These are phyloP conservation scores for Pulveroboletus ravenelii DNA, from an alignment of 768 basidiomycete genomes.

Conservation along the genomic window DNA sequence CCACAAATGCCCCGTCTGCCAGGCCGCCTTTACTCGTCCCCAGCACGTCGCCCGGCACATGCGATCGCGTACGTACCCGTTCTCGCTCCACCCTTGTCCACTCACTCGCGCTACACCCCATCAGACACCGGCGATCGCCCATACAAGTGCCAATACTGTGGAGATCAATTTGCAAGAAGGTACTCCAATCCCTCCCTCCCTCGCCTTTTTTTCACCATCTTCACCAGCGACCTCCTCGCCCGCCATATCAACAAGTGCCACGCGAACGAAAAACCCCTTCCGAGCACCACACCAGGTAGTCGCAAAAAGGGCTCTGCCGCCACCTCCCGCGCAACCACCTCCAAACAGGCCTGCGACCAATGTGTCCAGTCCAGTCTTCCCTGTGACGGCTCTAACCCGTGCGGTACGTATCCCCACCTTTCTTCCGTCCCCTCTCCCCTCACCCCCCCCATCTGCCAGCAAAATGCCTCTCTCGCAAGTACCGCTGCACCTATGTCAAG, in stretches of 20 bases:
- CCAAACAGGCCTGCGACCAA: slow-evolving; percentile 82
- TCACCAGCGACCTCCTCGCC: slow-evolving; percentile 72
- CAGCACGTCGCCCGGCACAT: slow-evolving; percentile 89
- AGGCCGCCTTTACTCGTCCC: slow-evolving; percentile 82
- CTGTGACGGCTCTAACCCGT: slow-evolving; percentile 77
- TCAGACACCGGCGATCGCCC: slow-evolving; percentile 86
- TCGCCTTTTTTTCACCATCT: slow-evolving; percentile 1
- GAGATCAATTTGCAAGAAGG: slow-evolving; percentile 89
- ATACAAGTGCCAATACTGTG: slow-evolving; percentile 84
- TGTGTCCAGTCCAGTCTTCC: slow-evolving; percentile 72
- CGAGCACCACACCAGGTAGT: slow-evolving; percentile 31
- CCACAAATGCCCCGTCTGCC: slow-evolving; percentile 84
- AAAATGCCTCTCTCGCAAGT: slow-evolving; percentile 70
- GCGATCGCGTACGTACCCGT: slow-evolving; percentile 71
- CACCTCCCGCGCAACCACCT: slow-evolving; percentile 68
- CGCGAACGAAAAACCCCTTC: slow-evolving; percentile 58
- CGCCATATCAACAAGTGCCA: slow-evolving; percentile 88
- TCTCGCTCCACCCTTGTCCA: slow-evolving; percentile 19
- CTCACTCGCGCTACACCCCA: background rate
- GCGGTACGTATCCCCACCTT: slow-evolving; percentile 44
- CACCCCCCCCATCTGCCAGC: slow-evolving; percentile 35
- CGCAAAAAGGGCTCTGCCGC: slow-evolving; percentile 66
- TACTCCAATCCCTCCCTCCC: slow-evolving; percentile 24
- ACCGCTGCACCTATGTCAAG: slow-evolving; percentile 74
- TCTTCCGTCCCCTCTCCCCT: background rate